A percentile compares a stretch with the other conserved stretches of the same genome.
Conservation (phyloP, 148 eudicot species). For the Selenicereus undatus region DNA sequence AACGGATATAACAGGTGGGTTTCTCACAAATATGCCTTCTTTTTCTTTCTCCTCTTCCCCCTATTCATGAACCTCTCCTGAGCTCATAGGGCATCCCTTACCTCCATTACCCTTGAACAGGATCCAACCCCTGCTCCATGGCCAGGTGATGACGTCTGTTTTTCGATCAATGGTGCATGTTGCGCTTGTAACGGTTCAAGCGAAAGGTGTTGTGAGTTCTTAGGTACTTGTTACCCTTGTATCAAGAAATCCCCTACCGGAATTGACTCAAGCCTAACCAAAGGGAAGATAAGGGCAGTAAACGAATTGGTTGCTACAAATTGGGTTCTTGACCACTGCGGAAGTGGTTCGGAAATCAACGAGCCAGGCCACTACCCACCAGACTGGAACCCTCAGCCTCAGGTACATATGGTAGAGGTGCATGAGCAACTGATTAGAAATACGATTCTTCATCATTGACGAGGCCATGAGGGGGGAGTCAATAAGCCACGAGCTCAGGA, state of each 20-base stretch:
- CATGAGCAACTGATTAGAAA: no score
- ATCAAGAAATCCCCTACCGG: no score
- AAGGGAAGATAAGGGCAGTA: background rate
- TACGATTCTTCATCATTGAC: background rate
- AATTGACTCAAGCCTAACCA: background rate
- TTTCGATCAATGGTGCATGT: no score
- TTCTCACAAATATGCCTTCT: background rate
- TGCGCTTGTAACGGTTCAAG: no score
- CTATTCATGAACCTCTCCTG: constrained; percentile 4
- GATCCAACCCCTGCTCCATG: background rate
- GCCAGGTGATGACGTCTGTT: background rate
- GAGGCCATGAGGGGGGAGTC: no score
- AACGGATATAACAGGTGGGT: background rate
- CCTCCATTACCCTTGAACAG: background rate
- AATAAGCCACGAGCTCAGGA: no score
- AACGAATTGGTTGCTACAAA: background rate
- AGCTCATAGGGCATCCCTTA: constrained; percentile 20
- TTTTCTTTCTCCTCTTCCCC: constrained; percentile 7
- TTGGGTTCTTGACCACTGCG: background rate
- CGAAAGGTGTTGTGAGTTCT: no score
- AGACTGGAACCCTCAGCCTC: background rate
- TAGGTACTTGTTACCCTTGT: no score
- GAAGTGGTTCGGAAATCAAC: background rate
- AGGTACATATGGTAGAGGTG: no score
- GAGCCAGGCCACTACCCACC: constrained; percentile 11